phyloP scores from a whole-genome alignment of 1,139 yeast genomes.

The Suhomyces yuchorum region DNA sequence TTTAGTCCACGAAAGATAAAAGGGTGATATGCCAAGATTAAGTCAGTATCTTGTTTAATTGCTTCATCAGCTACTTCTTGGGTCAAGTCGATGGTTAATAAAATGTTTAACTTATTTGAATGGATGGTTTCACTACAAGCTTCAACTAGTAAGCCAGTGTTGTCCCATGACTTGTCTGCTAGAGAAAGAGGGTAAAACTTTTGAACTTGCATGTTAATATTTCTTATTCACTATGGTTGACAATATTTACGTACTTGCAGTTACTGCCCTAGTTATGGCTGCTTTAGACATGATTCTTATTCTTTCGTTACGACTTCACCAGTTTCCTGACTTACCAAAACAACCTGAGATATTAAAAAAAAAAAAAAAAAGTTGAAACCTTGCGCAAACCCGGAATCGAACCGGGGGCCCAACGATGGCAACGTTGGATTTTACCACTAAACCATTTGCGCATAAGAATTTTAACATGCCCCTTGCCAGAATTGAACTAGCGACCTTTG shows the following conservation, averaged over 20 bases:
- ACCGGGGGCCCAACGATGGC: slow-evolving; percentile 19
- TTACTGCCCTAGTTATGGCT: slow-evolving; percentile 49
- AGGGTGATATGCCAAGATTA: slow-evolving; percentile 91
- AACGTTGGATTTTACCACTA: slow-evolving; percentile 18
- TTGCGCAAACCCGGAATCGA: slow-evolving; percentile 19
- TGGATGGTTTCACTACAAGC: slow-evolving; percentile 35
- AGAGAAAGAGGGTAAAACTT: slow-evolving; percentile 68
- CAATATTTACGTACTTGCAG: slow-evolving; percentile 35
- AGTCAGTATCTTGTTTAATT: slow-evolving; percentile 45
- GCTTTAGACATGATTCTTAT: slow-evolving; percentile 36
- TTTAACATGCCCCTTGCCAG: slow-evolving; percentile 75
- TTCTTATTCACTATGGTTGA: background rate
- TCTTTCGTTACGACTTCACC: no score
- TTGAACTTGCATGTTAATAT: slow-evolving; percentile 46
- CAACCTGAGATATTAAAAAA: background rate
- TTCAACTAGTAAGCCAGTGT: slow-evolving; percentile 85
- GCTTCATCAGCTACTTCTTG: slow-evolving; percentile 87
- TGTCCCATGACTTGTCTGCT: slow-evolving; percentile 92
- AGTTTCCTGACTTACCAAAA: background rate
- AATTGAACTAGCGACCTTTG: slow-evolving; percentile 95
- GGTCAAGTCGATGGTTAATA: slow-evolving; percentile 85
- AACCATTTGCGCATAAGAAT: slow-evolving; percentile 19
- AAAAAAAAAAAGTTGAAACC: slow-evolving; percentile 11
- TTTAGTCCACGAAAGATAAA: slow-evolving; percentile 90
- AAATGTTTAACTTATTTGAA: slow-evolving; percentile 42